Evolutionary conservation across 208 protist genomes (phyloP).

Genomic region (Trichomonas vaginalis): DNA sequence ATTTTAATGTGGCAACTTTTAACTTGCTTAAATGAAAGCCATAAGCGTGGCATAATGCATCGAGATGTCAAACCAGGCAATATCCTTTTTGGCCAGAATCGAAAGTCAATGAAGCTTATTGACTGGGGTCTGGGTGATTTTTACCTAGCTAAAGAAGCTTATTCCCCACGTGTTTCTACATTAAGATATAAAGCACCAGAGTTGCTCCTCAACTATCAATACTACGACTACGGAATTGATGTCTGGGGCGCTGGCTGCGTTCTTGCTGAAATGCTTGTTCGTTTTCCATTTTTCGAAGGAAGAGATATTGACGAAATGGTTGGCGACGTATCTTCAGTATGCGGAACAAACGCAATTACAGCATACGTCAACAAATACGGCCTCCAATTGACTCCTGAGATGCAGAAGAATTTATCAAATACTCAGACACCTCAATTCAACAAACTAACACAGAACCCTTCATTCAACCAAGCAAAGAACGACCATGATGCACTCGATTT

Average conservation of each 20-base stretch:
- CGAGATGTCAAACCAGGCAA: constrained; percentile 97
- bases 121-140: constrained; percentile 86
- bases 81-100: constrained; percentile 91
- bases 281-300: constrained; percentile 93
- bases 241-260: constrained; percentile 96
- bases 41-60: constrained; percentile 81
- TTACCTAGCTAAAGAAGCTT: constrained; percentile 77
- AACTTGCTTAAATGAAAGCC: neutral
- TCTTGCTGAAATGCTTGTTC: constrained; percentile 92
- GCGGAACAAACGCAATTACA: constrained; percentile 58
- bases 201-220: constrained; percentile 79
- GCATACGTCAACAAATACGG: constrained; percentile 69
- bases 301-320: constrained; percentile 93
- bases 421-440: constrained; percentile 47
- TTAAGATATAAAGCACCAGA: constrained; percentile 95
- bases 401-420: constrained; percentile 58
- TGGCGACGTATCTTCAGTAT: constrained; percentile 66
- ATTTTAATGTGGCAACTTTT: neutral
- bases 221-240: constrained; percentile 97
- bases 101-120: constrained; percentile 71
- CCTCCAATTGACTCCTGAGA: constrained; percentile 61
- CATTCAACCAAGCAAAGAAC: constrained; percentile 73
- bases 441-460: constrained; percentile 59
- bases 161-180: constrained; percentile 96
- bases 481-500: constrained; percentile 84